Evolutionary conservation across 768 basidiomycete species (phyloP).

Genomic region (Leccinum boreale): DNA sequence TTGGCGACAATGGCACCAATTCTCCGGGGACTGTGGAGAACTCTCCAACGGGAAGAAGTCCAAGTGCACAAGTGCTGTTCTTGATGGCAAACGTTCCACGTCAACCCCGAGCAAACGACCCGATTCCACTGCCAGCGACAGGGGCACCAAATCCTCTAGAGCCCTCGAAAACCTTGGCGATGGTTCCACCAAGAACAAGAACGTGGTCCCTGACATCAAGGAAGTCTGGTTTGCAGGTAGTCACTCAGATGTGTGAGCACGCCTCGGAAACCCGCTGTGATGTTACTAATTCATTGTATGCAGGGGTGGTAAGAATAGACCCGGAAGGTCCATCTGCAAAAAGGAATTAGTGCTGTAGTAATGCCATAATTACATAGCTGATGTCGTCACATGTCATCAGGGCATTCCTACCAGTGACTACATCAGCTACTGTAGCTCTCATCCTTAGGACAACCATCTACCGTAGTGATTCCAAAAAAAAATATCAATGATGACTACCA

Average conservation of each 20-base stretch:
- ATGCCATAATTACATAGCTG: too few relatives aligned
- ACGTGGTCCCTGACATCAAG: constrained; percentile 35
- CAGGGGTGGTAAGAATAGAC: constrained; percentile 24
- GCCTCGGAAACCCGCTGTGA: not conserved
- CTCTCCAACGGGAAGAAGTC: not conserved
- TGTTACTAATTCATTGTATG: not conserved
- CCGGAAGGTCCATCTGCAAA: constrained; percentile 19
- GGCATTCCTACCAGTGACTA: too few relatives aligned
- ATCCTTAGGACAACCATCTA: too few relatives aligned
- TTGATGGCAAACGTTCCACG: not conserved
- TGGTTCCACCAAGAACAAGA: not conserved
- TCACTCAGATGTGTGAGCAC: constrained; percentile 34
- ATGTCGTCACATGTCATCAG: too few relatives aligned
- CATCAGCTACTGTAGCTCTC: too few relatives aligned
- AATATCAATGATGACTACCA: too few relatives aligned
- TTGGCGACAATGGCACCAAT: not conserved
- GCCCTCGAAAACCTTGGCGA: not conserved
- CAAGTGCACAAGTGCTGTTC: not conserved
- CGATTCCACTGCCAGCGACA: constrained; percentile 18
- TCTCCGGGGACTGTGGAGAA: not conserved
- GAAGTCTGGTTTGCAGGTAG: constrained; percentile 68
- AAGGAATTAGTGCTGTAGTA: too few relatives aligned
- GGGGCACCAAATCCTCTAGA: constrained; percentile 13
- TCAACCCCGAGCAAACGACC: not conserved
- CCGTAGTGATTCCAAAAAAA: too few relatives aligned